Conservation (phyloP, 1,284 basidiomycete genomes). For the Melampsora americana region DNA sequence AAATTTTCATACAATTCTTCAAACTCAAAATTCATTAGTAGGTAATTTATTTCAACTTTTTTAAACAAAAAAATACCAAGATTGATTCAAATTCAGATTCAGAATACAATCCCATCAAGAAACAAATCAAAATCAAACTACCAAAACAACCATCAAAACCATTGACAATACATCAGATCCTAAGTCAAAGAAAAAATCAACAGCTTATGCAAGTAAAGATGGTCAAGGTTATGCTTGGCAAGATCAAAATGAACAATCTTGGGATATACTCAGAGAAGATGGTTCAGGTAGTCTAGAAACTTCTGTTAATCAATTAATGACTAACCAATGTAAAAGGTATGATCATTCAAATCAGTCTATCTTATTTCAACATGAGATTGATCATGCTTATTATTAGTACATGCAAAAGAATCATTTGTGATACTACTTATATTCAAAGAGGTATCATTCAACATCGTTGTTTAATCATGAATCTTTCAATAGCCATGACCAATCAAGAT, state of each 20-base stretch:
- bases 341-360: constrained; percentile 47
- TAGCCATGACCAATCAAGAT: constrained; percentile 90
- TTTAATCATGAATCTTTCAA: constrained; percentile 81
- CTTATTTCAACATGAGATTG: constrained; percentile 6
- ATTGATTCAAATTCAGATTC: neutral
- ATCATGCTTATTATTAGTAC: neutral
- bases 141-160: too few relatives aligned
- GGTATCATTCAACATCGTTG: constrained; percentile 95
- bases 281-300: constrained; percentile 84
- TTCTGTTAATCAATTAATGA: constrained; percentile 82
- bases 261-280: too few relatives aligned
- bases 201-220: constrained; percentile 40
- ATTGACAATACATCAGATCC: too few relatives aligned
- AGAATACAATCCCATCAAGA: neutral
- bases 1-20: too few relatives aligned
- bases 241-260: constrained; percentile 83
- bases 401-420: constrained; percentile 59
- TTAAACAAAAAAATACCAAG: neutral
- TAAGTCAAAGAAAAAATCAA: constrained; percentile 38
- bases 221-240: constrained; percentile 77
- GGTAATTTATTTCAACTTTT: too few relatives aligned
- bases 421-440: constrained; percentile 79
- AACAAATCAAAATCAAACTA: neutral
- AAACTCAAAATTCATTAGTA: too few relatives aligned
- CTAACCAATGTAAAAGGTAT: constrained; percentile 76